Base-by-base conservation (phyloP, 805 yeast genomes). In the Wickerhamiella domercqiae region DNA sequence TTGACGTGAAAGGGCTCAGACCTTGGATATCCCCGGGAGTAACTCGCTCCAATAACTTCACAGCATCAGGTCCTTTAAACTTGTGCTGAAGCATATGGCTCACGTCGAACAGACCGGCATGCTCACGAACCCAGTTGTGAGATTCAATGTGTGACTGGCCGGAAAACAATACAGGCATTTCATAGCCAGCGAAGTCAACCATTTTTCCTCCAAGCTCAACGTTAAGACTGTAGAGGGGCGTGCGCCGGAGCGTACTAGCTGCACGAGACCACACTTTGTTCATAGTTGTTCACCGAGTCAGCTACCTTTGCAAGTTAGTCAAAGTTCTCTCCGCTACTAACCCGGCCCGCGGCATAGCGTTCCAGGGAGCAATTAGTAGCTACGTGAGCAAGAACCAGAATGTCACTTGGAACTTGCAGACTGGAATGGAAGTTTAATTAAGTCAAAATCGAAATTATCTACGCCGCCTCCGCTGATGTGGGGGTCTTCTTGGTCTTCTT, bases 21-120 rank as follows among this genome's bases (percentile, higher is more conserved):
- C 47, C 54, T n/a, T 60, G 50, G 44, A 84, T 69, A 55, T 84
- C 95, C 13, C 87, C 71, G 7, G 98, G 98, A n/a, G 95, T 81
- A 35, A 87, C 63, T 47, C 68, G 71, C 55, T 90, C 78, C 45
- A 90, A 64, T 39, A 87, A 73, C 3, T 63, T 63, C 4, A 72
- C 61, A 1, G 93, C 71, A 29, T 71, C 78, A 1, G 69, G 59
- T 13, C 98, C 98, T 2, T 58, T 54, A 42, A 90, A 57, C 31
- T 64, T 68, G 57, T 93, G 96, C 63, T 90, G 98, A 36, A 87
- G 68, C 98, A 90, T 90, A 59, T 90, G 98, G 38, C 94, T 81
- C 36, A 90, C 98, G 56, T 90, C 98, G 52, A 90, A 90, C 36
- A 90, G 63, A 5, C 98, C 98, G 26, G 86, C 84, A 44, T 80